Evolutionary conservation across 2,329 filamentous ascomycete genomes (phyloP).

Genomic region (Nannizzia gypsea): DNA sequence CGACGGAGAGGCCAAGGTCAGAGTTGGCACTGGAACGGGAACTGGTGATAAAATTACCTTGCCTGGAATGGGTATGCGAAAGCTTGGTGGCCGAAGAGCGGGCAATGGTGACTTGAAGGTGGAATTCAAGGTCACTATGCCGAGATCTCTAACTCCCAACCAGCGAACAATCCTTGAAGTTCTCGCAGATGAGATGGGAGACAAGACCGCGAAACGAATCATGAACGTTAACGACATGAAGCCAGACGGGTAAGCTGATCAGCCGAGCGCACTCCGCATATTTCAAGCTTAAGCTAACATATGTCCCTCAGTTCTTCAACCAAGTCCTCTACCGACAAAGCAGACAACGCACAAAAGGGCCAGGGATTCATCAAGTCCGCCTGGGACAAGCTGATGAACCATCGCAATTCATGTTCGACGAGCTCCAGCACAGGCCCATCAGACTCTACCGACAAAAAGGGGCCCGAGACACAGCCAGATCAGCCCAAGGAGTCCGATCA

Average conservation of each 20-base stretch:
- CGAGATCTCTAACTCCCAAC: constrained; percentile 82
- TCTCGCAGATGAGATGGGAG: constrained; percentile 89
- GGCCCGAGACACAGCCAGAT: constrained; percentile 17
- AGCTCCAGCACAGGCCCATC: constrained; percentile 12
- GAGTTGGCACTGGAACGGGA: constrained; percentile 79
- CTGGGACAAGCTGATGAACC: constrained; percentile 85
- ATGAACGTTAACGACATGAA: constrained; percentile 63
- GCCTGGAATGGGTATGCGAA: constrained; percentile 86
- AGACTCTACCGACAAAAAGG: constrained; percentile 20
- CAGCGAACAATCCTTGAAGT: constrained; percentile 90
- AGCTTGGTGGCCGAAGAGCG: constrained; percentile 54
- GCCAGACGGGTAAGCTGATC: constrained; percentile 32
- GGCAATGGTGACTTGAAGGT: constrained; percentile 68
- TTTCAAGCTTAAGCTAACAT: constrained; percentile 14
- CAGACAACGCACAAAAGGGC: constrained; percentile 52
- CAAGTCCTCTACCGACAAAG: constrained; percentile 3
- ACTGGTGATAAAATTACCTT: constrained; percentile 88
- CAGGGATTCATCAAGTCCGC: constrained; percentile 88
- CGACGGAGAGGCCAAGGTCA: constrained; percentile 80
- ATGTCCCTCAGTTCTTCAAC: constrained; percentile 14
- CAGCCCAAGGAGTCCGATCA: constrained; percentile 15
- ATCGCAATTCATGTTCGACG: constrained; percentile 29
- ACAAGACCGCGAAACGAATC: constrained; percentile 79
- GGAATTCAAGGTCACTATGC: constrained; percentile 91
- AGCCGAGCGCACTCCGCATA: not conserved